Conservation (phyloP, 768 basidiomycete genomes). For the Phylloporus sp. region DNA sequence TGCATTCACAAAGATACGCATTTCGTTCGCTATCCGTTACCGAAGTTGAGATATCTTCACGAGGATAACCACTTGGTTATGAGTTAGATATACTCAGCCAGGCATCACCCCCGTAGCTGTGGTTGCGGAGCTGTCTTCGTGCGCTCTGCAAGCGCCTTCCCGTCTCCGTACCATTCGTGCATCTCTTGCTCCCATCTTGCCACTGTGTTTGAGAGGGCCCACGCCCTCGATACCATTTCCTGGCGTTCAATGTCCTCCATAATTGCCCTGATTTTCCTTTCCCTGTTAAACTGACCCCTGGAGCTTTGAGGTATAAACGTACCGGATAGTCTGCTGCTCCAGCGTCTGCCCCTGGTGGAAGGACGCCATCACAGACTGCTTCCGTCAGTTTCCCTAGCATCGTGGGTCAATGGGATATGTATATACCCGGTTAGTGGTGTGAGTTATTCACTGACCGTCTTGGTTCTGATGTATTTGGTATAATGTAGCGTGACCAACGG, state of each 20-base stretch:
- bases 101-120: neutral
- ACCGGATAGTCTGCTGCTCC: too few relatives aligned
- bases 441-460: neutral
- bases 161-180: neutral
- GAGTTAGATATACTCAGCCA: neutral
- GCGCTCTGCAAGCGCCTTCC: neutral
- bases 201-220: neutral
- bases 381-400: too few relatives aligned
- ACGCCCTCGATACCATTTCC: neutral
- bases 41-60: too few relatives aligned
- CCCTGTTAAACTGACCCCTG: too few relatives aligned
- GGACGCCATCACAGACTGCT: too few relatives aligned
- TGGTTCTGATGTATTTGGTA: neutral
- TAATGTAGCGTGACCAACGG: neutral
- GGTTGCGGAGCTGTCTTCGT: neutral
- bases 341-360: too few relatives aligned
- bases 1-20: too few relatives aligned
- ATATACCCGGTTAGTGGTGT: neutral
- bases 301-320: too few relatives aligned
- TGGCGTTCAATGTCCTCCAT: neutral
- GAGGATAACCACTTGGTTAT: too few relatives aligned
- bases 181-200: neutral
- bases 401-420: too few relatives aligned
- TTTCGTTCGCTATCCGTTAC: too few relatives aligned
- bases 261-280: neutral